These are phyloP conservation scores for Darksidea phi DNA, from an alignment of 495 filamentous ascomycete species.

Conservation along the genomic window DNA sequence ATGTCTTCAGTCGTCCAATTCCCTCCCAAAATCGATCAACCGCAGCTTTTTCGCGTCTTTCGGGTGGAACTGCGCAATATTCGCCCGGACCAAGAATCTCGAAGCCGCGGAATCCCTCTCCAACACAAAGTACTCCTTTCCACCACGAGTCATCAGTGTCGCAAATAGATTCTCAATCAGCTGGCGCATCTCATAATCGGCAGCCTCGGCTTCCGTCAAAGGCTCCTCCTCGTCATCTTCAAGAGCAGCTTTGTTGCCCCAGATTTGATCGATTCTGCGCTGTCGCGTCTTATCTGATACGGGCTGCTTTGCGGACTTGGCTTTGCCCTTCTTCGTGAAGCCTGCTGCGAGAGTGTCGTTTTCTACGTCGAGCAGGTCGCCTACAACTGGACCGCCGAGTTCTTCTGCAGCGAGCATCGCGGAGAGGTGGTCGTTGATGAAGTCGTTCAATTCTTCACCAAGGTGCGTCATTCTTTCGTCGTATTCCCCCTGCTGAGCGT, in stretches of 20 bases:
- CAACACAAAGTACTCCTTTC: conserved; percentile 65
- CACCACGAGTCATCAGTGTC: conserved; percentile 56
- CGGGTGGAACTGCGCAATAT: conserved; percentile 83
- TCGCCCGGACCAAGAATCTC: conserved; percentile 78
- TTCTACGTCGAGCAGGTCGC: conserved; percentile 65
- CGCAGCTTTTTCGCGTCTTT: conserved; percentile 72
- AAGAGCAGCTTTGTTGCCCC: conserved; percentile 49
- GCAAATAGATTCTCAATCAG: conserved; percentile 64
- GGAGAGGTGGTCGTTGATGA: conserved; percentile 70
- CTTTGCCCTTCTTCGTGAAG: conserved; percentile 69
- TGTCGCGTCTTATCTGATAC: conserved; percentile 55
- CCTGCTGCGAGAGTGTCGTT: conserved; percentile 62
- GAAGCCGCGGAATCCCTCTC: conserved; percentile 75
- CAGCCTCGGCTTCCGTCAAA: conserved; percentile 61
- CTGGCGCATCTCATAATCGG: conserved; percentile 63
- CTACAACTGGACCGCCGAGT: conserved; percentile 80
- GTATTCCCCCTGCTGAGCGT: conserved; percentile 55
- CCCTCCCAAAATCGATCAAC: conserved; percentile 80
- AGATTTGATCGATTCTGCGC: conserved; percentile 71
- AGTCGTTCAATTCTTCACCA: conserved; percentile 63
- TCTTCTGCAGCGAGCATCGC: conserved; percentile 84
- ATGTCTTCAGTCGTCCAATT: conserved; percentile 59
- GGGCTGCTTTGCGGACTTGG: conserved; percentile 53
- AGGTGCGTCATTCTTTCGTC: conserved; percentile 57
- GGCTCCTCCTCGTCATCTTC: conserved; percentile 44